phyloP scores from a whole-genome alignment of 352 stramenopile genomes.

The Pythium inflatum region DNA sequence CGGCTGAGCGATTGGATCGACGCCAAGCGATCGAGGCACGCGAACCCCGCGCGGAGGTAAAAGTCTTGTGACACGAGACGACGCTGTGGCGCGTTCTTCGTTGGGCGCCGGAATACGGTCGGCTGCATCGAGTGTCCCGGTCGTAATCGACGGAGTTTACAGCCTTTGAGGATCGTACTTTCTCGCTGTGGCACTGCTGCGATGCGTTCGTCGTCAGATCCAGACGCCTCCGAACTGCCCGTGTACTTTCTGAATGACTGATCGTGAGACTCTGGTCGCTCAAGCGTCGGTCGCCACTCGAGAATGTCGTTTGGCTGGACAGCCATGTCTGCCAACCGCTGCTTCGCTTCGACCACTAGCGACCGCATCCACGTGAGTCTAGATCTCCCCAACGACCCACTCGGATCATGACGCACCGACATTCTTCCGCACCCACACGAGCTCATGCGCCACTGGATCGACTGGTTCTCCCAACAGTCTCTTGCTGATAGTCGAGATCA shows the following conservation, averaged over 20 bases:
- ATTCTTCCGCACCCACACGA: conserved; percentile 5
- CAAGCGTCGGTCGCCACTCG: neutral
- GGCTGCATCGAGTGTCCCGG: no score
- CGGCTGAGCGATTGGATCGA: conserved; percentile 12
- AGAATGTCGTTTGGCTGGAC: neutral
- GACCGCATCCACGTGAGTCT: no score
- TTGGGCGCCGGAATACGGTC: no score
- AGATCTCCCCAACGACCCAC: no score
- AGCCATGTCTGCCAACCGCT: no score
- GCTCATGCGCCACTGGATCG: neutral
- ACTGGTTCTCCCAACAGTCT: neutral
- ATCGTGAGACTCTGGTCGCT: neutral
- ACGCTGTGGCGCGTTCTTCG: neutral
- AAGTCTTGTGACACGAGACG: conserved; percentile 16
- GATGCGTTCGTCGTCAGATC: no score
- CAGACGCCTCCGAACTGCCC: no score
- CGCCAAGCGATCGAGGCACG: conserved; percentile 12
- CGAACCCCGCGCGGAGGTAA: conserved; percentile 6
- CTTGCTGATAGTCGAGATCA: neutral
- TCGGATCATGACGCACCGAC: neutral
- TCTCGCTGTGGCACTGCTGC: no score
- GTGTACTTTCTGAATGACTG: no score
- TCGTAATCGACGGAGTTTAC: no score
- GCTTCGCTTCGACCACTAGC: no score
- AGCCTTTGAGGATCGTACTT: no score